Percentiles rank a stretch among this genome's conserved stretches.
Conservation (phyloP, 768 basidiomycete species). For the Mrakia hoshinonis region DNA sequence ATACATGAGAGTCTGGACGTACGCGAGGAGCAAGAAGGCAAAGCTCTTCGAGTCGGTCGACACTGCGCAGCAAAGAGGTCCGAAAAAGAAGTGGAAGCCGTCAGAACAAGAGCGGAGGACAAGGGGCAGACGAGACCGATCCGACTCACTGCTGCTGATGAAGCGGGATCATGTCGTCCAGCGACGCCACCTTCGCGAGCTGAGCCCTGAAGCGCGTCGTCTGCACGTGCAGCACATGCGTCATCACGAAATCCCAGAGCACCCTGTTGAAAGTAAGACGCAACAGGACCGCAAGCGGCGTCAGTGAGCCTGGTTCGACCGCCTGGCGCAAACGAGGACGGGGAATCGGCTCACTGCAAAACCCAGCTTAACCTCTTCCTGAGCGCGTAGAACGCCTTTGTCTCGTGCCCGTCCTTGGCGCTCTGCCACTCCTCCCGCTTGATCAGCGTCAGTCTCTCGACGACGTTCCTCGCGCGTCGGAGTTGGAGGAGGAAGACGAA, state of each 20-base stretch:
- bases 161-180: conserved; percentile 32
- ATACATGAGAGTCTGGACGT: not conserved
- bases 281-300: not conserved
- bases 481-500: conserved; percentile 36
- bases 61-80: not conserved
- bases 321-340: no score
- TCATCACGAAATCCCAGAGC: conserved; percentile 32
- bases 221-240: conserved; percentile 31
- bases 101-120: not conserved
- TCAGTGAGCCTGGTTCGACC: not conserved
- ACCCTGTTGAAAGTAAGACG: conserved; percentile 17
- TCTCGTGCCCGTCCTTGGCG: conserved; percentile 11
- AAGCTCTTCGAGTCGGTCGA: not conserved
- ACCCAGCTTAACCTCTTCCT: conserved; percentile 31
- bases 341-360: conserved; percentile 28
- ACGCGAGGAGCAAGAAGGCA: not conserved
- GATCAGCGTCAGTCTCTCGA: conserved; percentile 17
- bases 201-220: conserved; percentile 24
- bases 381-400: not conserved
- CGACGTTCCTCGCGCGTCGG: conserved; percentile 29
- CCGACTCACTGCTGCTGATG: conserved; percentile 34
- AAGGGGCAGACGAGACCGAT: no score
- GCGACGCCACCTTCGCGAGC: conserved; percentile 29
- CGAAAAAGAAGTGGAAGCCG: no score
- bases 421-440: conserved; percentile 10